Percentiles rank a stretch among this genome's conserved stretches.
Evolutionary conservation across 2,329 filamentous ascomycete species (phyloP).

Genomic region (Scytalidium sp.): DNA sequence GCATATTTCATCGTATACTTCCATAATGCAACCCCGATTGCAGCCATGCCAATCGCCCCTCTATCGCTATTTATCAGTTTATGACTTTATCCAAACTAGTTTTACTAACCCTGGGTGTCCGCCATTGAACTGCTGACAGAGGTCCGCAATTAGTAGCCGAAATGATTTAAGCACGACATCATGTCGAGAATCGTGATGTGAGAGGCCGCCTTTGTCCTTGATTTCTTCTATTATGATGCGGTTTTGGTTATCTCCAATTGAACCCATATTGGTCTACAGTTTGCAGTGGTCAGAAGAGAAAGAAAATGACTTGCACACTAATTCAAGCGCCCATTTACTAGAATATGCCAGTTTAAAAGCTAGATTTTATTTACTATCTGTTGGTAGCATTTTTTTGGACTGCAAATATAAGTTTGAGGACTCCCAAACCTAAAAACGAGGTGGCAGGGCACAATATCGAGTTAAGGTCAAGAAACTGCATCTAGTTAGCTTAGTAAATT

Average conservation of each 20-base stretch:
- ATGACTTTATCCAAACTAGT: not conserved
- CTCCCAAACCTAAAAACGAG: no score
- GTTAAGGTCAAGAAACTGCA: no score
- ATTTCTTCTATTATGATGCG: not conserved
- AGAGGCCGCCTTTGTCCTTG: constrained; percentile 18
- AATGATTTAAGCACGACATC: constrained; percentile 56
- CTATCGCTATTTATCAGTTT: not conserved
- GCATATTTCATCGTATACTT: constrained; percentile 40
- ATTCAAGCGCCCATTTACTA: no score
- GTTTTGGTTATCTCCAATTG: not conserved
- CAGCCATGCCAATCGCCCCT: constrained; percentile 38
- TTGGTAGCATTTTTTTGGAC: no score
- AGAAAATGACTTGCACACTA: no score
- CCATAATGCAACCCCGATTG: constrained; percentile 39
- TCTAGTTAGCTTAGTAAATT: no score
- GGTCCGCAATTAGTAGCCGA: constrained; percentile 59
- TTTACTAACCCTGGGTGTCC: constrained; percentile 63
- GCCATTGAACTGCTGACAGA: constrained; percentile 67
- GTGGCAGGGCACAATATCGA: no score
- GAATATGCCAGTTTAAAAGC: no score
- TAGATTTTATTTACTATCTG: no score
- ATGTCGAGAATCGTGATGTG: not conserved
- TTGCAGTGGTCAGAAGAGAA: no score
- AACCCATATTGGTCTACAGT: no score
- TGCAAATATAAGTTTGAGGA: no score